Evolutionary conservation across 2,329 filamentous ascomycete genomes (phyloP).

Genomic region (Aspergillus neotritici): DNA sequence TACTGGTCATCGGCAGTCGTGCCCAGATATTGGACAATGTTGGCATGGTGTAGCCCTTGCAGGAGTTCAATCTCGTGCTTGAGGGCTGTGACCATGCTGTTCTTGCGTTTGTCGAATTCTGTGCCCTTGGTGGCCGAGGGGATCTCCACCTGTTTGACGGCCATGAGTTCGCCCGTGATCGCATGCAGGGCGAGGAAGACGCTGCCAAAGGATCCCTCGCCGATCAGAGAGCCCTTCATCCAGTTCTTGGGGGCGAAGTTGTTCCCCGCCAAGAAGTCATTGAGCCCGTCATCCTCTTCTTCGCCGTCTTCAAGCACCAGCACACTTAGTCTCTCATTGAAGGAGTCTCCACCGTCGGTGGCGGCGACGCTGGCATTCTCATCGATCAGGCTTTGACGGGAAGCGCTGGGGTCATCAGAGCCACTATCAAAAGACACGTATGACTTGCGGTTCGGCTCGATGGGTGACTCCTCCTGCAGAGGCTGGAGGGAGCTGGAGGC

Average conservation of each 20-base stretch:
- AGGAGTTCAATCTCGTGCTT: slow-evolving; percentile 95
- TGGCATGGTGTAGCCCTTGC: slow-evolving; percentile 87
- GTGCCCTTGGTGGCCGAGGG: slow-evolving; percentile 72
- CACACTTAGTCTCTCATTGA: slow-evolving; percentile 76
- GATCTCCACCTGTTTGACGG: slow-evolving; percentile 95
- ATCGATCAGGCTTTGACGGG: slow-evolving; percentile 76
- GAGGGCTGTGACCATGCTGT: slow-evolving; percentile 94
- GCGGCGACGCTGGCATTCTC: slow-evolving; percentile 65
- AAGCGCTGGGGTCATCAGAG: slow-evolving; percentile 70
- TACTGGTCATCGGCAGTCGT: slow-evolving; percentile 86
- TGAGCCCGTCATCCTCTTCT: slow-evolving; percentile 80
- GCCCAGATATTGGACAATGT: slow-evolving; percentile 97
- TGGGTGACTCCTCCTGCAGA: slow-evolving; percentile 80
- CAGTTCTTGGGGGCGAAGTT: slow-evolving; percentile 97
- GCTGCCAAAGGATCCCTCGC: slow-evolving; percentile 91
- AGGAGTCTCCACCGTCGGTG: slow-evolving; percentile 58
- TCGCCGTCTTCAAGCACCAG: slow-evolving; percentile 87
- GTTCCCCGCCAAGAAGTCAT: slow-evolving; percentile 84
- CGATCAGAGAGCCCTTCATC: slow-evolving; percentile 98
- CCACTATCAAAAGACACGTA: slow-evolving; percentile 69
- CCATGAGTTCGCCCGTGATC: slow-evolving; percentile 93
- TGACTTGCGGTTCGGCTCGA: slow-evolving; percentile 85
- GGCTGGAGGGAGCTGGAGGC: slow-evolving; percentile 85
- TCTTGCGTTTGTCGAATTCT: slow-evolving; percentile 83
- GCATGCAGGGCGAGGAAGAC: slow-evolving; percentile 94